Conservation (phyloP, 805 yeast genomes). For the Barnettozyma pratensis region DNA sequence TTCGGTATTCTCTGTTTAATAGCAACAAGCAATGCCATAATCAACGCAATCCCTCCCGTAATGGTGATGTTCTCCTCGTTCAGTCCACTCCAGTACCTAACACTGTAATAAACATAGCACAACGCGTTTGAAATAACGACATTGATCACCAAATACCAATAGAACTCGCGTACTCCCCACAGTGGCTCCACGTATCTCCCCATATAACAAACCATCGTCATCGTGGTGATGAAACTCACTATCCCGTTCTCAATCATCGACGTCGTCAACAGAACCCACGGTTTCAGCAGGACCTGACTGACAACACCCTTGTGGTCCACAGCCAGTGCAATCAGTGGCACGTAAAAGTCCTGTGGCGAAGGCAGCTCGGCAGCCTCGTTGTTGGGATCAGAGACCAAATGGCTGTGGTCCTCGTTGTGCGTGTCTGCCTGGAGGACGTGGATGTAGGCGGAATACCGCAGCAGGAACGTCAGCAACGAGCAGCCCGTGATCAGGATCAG, state of each 20-base stretch:
- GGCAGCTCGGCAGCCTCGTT: constrained; percentile 21
- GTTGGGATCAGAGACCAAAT: constrained; percentile 13
- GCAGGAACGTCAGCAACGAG: constrained; percentile 25
- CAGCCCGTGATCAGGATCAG: constrained; percentile 20
- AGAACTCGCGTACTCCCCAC: constrained; percentile 48
- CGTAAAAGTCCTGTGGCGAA: constrained; percentile 41
- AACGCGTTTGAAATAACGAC: constrained; percentile 32
- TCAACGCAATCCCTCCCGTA: constrained; percentile 16
- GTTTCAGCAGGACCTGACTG: constrained; percentile 35
- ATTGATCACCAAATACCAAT: constrained; percentile 34
- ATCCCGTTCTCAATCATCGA: constrained; percentile 42
- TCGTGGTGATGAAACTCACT: constrained; percentile 32
- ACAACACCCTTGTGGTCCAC: constrained; percentile 27
- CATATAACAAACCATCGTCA: constrained; percentile 39
- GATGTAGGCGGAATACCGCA: constrained; percentile 26
- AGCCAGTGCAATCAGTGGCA: constrained; percentile 46
- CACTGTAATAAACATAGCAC: constrained; percentile 27
- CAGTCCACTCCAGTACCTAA: constrained; percentile 5
- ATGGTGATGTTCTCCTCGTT: constrained; percentile 10
- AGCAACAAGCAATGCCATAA: constrained; percentile 48
- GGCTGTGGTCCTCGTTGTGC: constrained; percentile 20
- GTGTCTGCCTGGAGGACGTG: constrained; percentile 23
- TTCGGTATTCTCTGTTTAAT: constrained; percentile 51
- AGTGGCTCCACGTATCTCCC: constrained; percentile 50
- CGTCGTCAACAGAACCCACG: constrained; percentile 48